These are phyloP conservation scores for Amanita muscaria DNA, from an alignment of 768 basidiomycete species.

Conservation along the genomic window DNA sequence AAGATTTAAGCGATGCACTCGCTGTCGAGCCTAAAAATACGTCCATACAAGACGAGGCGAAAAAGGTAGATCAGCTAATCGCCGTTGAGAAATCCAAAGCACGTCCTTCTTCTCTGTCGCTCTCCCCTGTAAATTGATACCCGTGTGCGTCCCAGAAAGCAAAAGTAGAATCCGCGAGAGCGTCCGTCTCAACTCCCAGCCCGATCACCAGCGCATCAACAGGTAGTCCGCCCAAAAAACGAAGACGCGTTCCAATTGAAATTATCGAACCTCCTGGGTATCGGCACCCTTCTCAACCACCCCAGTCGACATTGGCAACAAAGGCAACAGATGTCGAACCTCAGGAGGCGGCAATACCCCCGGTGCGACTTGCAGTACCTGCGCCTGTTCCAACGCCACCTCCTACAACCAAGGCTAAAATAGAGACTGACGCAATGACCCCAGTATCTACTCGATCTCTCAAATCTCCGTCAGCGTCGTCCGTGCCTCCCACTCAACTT, in stretches of 20 bases:
- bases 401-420: not conserved
- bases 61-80: constrained; percentile 35
- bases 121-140: not conserved
- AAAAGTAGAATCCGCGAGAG: constrained; percentile 15
- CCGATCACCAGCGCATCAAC: not conserved
- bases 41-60: constrained; percentile 54
- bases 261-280: constrained; percentile 36
- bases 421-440: constrained; percentile 11
- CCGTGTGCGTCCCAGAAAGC: constrained; percentile 18
- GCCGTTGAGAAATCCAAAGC: constrained; percentile 30
- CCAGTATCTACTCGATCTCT: constrained; percentile 20
- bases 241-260: constrained; percentile 56
- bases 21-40: constrained; percentile 57
- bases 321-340: not conserved
- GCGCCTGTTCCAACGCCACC: not conserved
- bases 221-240: constrained; percentile 24
- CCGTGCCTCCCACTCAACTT: not conserved
- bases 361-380: not conserved
- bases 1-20: constrained; percentile 57
- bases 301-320: not conserved
- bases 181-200: constrained; percentile 8
- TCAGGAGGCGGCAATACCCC: not conserved
- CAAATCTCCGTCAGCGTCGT: constrained; percentile 11
- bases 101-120: constrained; percentile 5
- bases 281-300: not conserved